Conservation (phyloP, 2,329 filamentous ascomycete genomes). For the Cytospora paraplurivora region DNA sequence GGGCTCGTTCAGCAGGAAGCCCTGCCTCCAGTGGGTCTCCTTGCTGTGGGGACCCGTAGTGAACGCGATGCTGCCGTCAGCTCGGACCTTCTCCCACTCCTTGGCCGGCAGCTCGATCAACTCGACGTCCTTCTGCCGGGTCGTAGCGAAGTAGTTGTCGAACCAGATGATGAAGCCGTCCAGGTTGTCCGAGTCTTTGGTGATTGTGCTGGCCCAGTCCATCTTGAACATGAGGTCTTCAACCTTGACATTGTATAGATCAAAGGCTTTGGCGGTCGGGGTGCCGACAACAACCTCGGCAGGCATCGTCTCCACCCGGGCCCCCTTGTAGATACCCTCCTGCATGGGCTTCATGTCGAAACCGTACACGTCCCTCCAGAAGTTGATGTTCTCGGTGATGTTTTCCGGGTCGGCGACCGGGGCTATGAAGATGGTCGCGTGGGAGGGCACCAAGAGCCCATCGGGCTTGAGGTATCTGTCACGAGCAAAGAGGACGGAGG, state of each 20-base stretch:
- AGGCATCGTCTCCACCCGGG: slow-evolving; percentile 74
- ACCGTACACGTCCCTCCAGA: slow-evolving; percentile 92
- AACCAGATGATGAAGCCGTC: slow-evolving; percentile 94
- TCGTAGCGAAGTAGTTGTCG: slow-evolving; percentile 84
- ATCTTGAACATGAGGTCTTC: slow-evolving; percentile 77
- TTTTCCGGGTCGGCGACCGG: slow-evolving; percentile 79
- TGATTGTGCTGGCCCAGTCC: slow-evolving; percentile 64
- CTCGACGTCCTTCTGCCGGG: slow-evolving; percentile 51
- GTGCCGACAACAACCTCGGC: slow-evolving; percentile 60
- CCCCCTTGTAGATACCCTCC: slow-evolving; percentile 76
- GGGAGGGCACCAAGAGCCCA: slow-evolving; percentile 84
- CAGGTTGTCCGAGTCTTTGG: slow-evolving; percentile 65
- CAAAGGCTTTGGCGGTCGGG: slow-evolving; percentile 70
- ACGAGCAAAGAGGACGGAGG: slow-evolving; percentile 84
- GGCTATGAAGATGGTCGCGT: slow-evolving; percentile 80
- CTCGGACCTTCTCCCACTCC: slow-evolving; percentile 60
- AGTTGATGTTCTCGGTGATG: slow-evolving; percentile 74
- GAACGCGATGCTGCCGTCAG: slow-evolving; percentile 72
- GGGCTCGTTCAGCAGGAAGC: slow-evolving; percentile 69
- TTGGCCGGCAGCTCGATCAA: slow-evolving; percentile 59
- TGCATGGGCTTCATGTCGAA: slow-evolving; percentile 95
- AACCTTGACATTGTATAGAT: slow-evolving; percentile 71
- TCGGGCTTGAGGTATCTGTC: slow-evolving; percentile 81
- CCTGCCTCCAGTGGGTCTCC: slow-evolving; percentile 90
- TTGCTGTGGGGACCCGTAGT: slow-evolving; percentile 79